Evolutionary conservation across 139 green algal genomes (phyloP).

Genomic region (Coelastrella sp.): DNA sequence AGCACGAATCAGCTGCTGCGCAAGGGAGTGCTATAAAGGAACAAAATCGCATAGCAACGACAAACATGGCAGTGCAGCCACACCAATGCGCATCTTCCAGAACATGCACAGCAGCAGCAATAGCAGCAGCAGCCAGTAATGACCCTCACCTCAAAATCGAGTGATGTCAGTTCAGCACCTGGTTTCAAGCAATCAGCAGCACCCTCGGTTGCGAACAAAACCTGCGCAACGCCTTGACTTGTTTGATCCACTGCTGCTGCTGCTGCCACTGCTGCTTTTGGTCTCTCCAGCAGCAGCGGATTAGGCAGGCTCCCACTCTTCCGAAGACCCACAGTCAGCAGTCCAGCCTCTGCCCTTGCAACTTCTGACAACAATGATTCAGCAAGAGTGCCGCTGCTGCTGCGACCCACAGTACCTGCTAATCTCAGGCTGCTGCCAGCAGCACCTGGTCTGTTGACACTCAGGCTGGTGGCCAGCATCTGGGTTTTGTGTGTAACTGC

Average conservation of each 20-base stretch:
- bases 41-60: no score
- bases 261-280: not conserved
- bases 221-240: no score
- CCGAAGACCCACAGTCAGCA: slow-evolving; percentile 23
- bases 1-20: no score
- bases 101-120: no score
- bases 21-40: no score
- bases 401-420: slow-evolving; percentile 25
- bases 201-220: no score
- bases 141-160: no score
- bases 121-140: no score
- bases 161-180: no score
- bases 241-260: not conserved
- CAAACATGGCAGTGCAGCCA: no score
- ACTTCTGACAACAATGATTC: slow-evolving; percentile 18
- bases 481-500: slow-evolving; percentile 8
- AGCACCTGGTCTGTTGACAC: not conserved
- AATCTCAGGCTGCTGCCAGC: slow-evolving; percentile 22
- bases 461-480: not conserved
- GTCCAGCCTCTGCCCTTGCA: slow-evolving; percentile 1
- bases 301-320: slow-evolving; percentile 37
- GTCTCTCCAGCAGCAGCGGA: not conserved
- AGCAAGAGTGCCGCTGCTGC: slow-evolving; percentile 33
- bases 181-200: no score
- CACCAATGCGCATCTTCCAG: no score